Conservation (phyloP, 2,329 filamentous ascomycete species). For the Apiospora sp. region DNA sequence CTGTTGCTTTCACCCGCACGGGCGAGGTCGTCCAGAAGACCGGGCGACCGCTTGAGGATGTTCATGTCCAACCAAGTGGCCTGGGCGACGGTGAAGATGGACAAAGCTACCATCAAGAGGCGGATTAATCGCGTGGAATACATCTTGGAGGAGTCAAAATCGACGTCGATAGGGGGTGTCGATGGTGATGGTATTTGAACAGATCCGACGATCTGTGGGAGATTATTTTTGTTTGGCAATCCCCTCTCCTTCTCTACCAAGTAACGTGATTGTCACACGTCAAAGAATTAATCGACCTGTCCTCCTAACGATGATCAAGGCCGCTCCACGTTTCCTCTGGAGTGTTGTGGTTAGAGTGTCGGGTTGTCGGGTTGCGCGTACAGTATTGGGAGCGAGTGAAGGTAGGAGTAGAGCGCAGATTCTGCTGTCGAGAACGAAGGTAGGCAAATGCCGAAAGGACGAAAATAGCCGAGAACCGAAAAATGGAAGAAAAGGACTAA, state of each 20-base stretch:
- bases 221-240: slow-evolving; percentile 2
- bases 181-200: slow-evolving; percentile 16
- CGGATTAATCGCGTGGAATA: slow-evolving; percentile 54
- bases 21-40: slow-evolving; percentile 36
- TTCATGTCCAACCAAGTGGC: slow-evolving; percentile 45
- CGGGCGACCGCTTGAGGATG: slow-evolving; percentile 34
- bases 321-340: slow-evolving; percentile 16
- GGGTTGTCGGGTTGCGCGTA: slow-evolving; percentile 4
- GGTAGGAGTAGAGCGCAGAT: neutral
- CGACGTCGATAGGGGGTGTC: neutral
- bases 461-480: slow-evolving; percentile 20
- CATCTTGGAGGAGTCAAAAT: slow-evolving; percentile 47
- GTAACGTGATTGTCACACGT: neutral
- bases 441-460: slow-evolving; percentile 14
- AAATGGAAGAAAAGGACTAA: slow-evolving; percentile 5
- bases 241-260: slow-evolving; percentile 19
- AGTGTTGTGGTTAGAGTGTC: neutral
- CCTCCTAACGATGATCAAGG: slow-evolving; percentile 8
- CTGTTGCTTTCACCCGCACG: neutral
- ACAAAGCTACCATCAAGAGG: slow-evolving; percentile 58
- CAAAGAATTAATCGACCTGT: neutral
- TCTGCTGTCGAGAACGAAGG: slow-evolving; percentile 4
- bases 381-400: neutral
- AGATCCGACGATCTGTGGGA: slow-evolving; percentile 13
- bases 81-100: slow-evolving; percentile 55